Base-by-base conservation (phyloP, 768 basidiomycete species). In the Cubamyces lactineus region DNA sequence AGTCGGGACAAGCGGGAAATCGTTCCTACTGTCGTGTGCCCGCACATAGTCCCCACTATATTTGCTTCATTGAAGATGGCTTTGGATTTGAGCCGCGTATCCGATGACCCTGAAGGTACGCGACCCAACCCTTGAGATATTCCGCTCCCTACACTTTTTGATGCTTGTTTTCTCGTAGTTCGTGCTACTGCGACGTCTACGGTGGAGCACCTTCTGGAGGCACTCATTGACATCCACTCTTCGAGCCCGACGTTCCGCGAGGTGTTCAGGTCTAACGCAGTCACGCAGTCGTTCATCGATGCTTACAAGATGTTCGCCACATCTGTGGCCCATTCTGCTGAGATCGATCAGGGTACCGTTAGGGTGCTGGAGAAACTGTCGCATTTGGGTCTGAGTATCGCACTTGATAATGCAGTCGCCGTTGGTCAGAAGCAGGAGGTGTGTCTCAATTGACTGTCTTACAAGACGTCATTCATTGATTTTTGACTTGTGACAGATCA, bases 391-490 rank as follows among this genome's bases (percentile, higher is more conserved):
- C 69, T 88, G 26, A 83, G 87, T 17, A 76, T 94, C 24, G 87
- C 88, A 1, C 74, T 86, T 59, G 89, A 88, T 58, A 83, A 83
- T 55, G 75, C 81, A 9, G 83, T 89, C 43, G 80, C 84, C 15
- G 81, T 81, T 0, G 43, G 73, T n/a, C 90, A 92, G 71, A 92
- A 91, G 66, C 84, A 84, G 54, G 88, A 92, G 81, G 92, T 91
- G 67, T 15, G 76, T 70, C 51, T 5, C 9, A 2, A n/a, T 19
- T 23, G 38, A 15, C 38, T 40, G 12, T 48, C 16, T 3, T 34
- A 3, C 13, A 43, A 28, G 11, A 34, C 16, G 34, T 9, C 28
- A 42, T 21, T n/a, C 2, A 4, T 19, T 52, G 13, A 40, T n/a
- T 17, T 23, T 19, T 52, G 13, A 40, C 26, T 17, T 23, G 19